Evolutionary conservation across 495 filamentous ascomycete genomes (phyloP), one percentile per base, ranked within the genome.

Genomic region (Penicillium robsamsonii): DNA sequence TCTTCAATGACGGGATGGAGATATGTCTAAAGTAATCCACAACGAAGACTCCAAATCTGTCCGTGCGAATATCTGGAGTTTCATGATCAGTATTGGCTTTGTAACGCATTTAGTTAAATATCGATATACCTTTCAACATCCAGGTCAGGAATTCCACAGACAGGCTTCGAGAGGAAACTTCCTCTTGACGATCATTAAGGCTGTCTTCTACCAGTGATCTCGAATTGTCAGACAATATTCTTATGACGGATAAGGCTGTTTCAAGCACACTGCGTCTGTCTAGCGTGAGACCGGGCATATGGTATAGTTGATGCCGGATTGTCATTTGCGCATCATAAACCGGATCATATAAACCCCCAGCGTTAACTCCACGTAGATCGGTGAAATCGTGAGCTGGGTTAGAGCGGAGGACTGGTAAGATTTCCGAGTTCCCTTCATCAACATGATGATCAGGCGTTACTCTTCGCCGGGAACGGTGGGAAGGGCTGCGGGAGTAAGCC

Each of bases 101-200:
- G 5, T 5, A n/a, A 24, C 3, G 10, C 1, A 30, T 10, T 6
- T 18, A 22, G 10, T 15, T 18, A 1, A 40, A 18, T 13, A 7
- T 25, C 29, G n/a, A 2, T 37, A n/a, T 59, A 64, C 64, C 64
- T 55, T 62, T 58, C 35, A 67, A 41, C 61, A 67, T 67, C 64
- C 64, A 67, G 15, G 46, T 30, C 5, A 67, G 46, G 15, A 62
- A 60, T 42, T 67, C 64, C 17, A 45, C 12, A 6, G 58, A 58
- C 18, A 50, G 44, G 13, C 40, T 40, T 20, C 47, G 46, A 15
- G 35, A 38, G 2, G 17, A 24, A 15, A 37, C 49, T 35, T 42
- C 29, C 18, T 5, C 41, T 18, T 25, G 38, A 18, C 27, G 18
- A 35, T 30, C 17, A 10, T 12, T 29, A 8, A 41, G 17, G 20